Conservation (phyloP, 164 flowering plant species). For the Magnolia sinica region DNA sequence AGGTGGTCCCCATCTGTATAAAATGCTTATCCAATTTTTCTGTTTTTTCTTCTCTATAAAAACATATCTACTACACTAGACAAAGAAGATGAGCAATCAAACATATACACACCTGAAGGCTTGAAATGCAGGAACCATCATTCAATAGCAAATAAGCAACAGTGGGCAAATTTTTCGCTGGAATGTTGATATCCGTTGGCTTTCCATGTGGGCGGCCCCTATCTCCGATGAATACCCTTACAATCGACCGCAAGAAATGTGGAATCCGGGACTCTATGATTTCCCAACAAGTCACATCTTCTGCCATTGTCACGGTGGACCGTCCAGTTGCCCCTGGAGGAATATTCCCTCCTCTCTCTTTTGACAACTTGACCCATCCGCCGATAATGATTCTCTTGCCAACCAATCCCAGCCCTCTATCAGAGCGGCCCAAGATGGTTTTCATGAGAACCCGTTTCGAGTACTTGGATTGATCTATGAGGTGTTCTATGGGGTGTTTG, state of each 20-base stretch:
- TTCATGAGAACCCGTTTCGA: conserved; percentile 64
- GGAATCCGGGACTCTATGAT: conserved; percentile 60
- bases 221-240: conserved; percentile 41
- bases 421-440: conserved; percentile 42
- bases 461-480: conserved; percentile 37
- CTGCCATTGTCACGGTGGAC: conserved; percentile 2
- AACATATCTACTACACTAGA: not conserved
- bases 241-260: conserved; percentile 38
- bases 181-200: conserved; percentile 28
- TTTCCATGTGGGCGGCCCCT: not conserved
- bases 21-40: no score
- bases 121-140: conserved; percentile 79
- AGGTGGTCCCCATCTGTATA: no score
- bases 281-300: conserved; percentile 55
- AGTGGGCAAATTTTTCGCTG: conserved; percentile 37
- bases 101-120: conserved; percentile 58
- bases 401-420: conserved; percentile 51
- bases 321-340: conserved; percentile 6
- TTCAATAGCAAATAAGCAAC: conserved; percentile 52
- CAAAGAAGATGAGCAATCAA: not conserved
- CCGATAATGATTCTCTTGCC: conserved; percentile 71
- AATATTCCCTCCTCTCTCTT: conserved; percentile 36
- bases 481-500: not conserved
- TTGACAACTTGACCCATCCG: conserved; percentile 89
- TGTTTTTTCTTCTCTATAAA: not conserved